Conservation (phyloP, 768 basidiomycete species). For the Auriculariales sp. region DNA sequence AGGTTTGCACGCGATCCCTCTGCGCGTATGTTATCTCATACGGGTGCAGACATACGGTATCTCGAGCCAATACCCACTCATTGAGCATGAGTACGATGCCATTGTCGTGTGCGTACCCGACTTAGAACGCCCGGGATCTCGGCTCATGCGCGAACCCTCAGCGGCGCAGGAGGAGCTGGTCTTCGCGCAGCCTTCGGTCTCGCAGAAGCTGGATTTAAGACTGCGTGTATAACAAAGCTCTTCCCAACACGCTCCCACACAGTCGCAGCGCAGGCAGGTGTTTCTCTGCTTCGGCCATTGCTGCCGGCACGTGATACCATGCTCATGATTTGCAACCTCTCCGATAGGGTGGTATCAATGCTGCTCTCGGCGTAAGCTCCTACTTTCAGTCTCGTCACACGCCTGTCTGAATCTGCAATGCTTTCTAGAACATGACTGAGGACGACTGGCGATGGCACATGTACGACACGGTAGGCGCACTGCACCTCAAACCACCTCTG, state of each 20-base stretch:
- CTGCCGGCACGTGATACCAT: neutral
- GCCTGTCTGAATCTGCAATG: constrained; percentile 24
- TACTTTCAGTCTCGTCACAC: neutral
- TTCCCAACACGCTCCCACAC: constrained; percentile 99
- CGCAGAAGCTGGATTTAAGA: constrained; percentile 96
- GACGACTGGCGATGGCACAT: constrained; percentile 99
- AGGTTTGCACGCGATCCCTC: constrained; percentile 28
- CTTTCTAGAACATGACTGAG: constrained; percentile 88
- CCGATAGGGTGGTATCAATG: constrained; percentile 87
- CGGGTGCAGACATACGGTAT: constrained; percentile 21
- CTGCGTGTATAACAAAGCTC: constrained; percentile 96
- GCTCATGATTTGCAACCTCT: constrained; percentile 8
- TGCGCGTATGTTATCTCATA: constrained; percentile 28
- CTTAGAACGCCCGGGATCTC: constrained; percentile 1
- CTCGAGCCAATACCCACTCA: constrained; percentile 85
- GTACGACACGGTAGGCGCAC: constrained; percentile 71
- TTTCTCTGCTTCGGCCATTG: constrained; percentile 18
- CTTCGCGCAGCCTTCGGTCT: constrained; percentile 96
- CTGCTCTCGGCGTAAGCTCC: constrained; percentile 64
- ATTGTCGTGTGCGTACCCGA: constrained; percentile 74
- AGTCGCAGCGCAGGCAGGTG: constrained; percentile 96
- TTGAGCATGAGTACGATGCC: constrained; percentile 98
- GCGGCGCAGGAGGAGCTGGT: constrained; percentile 96
- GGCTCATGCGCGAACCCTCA: constrained; percentile 20
- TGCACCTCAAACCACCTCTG: neutral